Percentiles rank a stretch among this genome's conserved stretches.
phyloP scores from a whole-genome alignment of 2,329 filamentous ascomycete species.

The Nothophoma quercina region DNA sequence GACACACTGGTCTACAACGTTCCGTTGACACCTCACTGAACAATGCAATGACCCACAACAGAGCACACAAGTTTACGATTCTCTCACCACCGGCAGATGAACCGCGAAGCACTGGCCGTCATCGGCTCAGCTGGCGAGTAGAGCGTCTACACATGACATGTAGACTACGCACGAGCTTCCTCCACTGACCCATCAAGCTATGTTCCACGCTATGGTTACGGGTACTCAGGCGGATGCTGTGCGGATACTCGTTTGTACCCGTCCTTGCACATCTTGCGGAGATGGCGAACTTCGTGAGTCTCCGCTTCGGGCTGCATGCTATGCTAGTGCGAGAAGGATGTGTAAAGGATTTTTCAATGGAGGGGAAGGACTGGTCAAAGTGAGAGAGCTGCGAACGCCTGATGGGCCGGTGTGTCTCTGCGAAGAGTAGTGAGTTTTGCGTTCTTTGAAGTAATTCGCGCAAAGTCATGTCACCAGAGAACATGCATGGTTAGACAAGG shows the following conservation, averaged over 20 bases:
- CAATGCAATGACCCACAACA: no score
- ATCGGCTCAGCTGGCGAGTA: conserved; percentile 6
- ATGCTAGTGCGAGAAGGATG: conserved; percentile 10
- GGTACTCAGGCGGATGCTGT: conserved; percentile 12
- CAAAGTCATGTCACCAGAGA: no score
- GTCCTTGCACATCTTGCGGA: conserved; percentile 15
- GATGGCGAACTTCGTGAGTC: conserved; percentile 4
- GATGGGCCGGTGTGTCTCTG: background rate
- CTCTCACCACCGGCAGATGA: background rate
- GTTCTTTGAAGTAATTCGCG: no score
- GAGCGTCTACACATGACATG: conserved; percentile 8
- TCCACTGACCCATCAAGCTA: conserved; percentile 11
- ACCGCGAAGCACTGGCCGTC: background rate
- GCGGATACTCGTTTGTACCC: conserved; percentile 14
- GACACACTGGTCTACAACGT: no score
- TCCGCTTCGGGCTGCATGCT: conserved; percentile 6
- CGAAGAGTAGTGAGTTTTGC: background rate
- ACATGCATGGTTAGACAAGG: no score
- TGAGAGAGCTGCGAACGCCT: background rate
- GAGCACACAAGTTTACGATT: background rate
- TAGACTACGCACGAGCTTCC: conserved; percentile 6
- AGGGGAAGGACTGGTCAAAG: conserved; percentile 1
- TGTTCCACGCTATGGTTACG: conserved; percentile 15
- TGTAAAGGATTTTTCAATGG: conserved; percentile 13
- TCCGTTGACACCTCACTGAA: no score